Base-by-base conservation (phyloP, 78 protist genomes). In the Protostelium mycophagum region DNA sequence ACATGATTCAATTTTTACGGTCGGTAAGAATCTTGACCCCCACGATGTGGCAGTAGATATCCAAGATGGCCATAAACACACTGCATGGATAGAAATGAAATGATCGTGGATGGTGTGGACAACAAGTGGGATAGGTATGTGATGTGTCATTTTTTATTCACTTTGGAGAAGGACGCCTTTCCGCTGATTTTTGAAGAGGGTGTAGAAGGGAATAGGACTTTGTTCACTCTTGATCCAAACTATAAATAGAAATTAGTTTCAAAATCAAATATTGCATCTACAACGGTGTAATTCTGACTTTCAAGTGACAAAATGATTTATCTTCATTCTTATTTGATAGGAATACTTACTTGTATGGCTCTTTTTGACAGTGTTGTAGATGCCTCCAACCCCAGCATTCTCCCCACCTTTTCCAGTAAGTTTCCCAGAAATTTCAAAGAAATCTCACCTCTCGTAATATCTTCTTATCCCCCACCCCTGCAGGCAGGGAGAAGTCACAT, bases 281-380 rank as follows among this genome's bases (percentile, higher is more conserved):
- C n/a, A n/a, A n/a, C n/a, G n/a, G n/a, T n/a, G n/a, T n/a, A n/a
- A n/a, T n/a, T n/a, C n/a, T n/a, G n/a, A n/a, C n/a, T n/a, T n/a
- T n/a, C n/a, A n/a, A n/a, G n/a, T n/a, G n/a, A n/a, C n/a, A n/a
- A n/a, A n/a, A n/a, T n/a, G n/a, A n/a, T n/a, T n/a, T n/a, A n/a
- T n/a, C n/a, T n/a, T 16, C 73, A 51, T 25, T 51, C 73, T 25
- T 51, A 5, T 51, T 38, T 0, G 91, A 92, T 86, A 93, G 35
- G 0, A 96, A 90, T n/a, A 28, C 97, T 96, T 36, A 96, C 93
- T 83, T 96, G 97, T 28, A 96, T 94, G n/a, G 97, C 97, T 28
- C 94, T 88, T 86, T 96, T 96, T 1, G 89, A 83, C 1, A 94
- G 87, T 28, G 1, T 31, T 1, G 95, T 34, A 1, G 94, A 91